Evolutionary conservation across 805 yeast genomes (phyloP), one percentile per base, ranked within the genome.

Genomic region (Candida nanaspora): DNA sequence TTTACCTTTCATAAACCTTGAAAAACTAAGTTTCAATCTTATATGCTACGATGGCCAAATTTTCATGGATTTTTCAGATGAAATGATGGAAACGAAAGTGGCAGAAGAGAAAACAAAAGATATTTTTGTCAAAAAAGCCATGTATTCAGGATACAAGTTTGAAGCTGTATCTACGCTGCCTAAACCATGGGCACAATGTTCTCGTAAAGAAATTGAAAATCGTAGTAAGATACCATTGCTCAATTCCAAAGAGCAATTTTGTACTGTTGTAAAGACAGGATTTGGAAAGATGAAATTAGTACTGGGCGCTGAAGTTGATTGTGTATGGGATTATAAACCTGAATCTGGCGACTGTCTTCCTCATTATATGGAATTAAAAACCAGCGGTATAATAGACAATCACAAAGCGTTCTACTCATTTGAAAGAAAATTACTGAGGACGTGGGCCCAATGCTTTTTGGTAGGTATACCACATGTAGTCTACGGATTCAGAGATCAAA

Each of bases 401-500:
- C 76, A 78, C 5, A 68, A 71, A 14, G 81, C 81, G 30, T 78
- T 82, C 14, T 68, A 68, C 30, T 70, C 57, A 16, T 87, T 91
- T 55, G 96, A 91, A 55, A 72, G 70, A 41, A 88, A 87, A 61
- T 64, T 93, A 35, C 76, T 82, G 56, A 74, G 69, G 45, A 73
- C 94, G 0, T 93, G 99, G 99, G 86, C 95, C 2, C 98, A 88
- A 64, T 83, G 95, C 46, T 93, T 88, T 59, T 66, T 93, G 19
- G 69, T 86, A 35, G 98, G 98, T 4, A 74, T 93, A 18, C 80
- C 83, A n/a, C 74, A 75, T 43, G 71, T 91, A 4, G 72, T 85
- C 4, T 86, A 86, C 55, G 99, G 97, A 0, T 93, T 84, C 61
- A 72, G 96, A 49, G 94, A 87, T 56, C 83, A 83, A 15, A 62